A percentile compares a stretch with the other conserved stretches of the same genome.
Evolutionary conservation across 257 asterid genomes (phyloP).

Genomic region (Forsythia viridissima): DNA sequence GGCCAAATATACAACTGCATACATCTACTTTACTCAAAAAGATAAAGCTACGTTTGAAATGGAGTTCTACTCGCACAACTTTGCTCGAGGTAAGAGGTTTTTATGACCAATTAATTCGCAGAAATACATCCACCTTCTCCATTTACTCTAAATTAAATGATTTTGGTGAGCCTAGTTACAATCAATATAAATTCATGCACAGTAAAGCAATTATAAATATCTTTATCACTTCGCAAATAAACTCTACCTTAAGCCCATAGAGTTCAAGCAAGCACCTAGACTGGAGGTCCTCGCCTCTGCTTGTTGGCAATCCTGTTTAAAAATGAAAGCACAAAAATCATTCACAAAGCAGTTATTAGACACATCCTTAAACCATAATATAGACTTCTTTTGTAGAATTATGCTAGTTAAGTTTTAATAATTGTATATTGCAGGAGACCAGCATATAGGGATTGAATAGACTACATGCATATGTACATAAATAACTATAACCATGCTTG

Average conservation of each 20-base stretch:
- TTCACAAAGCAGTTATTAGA: conserved; percentile 2
- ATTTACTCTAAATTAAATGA: background rate
- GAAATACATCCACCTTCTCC: conserved; percentile 9
- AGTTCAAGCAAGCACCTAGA: conserved; percentile 96
- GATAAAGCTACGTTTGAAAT: background rate
- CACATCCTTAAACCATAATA: background rate
- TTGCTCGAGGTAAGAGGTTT: background rate
- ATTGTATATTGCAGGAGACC: background rate
- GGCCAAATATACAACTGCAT: background rate
- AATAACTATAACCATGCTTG: background rate
- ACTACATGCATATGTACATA: background rate
- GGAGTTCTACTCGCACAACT: conserved; percentile 9
- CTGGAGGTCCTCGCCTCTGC: conserved; percentile 97
- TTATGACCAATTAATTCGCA: background rate
- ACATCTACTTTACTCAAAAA: background rate
- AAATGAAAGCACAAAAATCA: conserved; percentile 20
- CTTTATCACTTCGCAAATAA: conserved; percentile 3
- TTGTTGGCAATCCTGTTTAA: conserved; percentile 79
- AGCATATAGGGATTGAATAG: background rate
- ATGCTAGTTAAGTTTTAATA: background rate
- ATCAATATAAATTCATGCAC: background rate
- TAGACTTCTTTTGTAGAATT: background rate
- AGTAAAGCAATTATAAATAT: background rate
- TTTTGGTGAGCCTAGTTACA: conserved; percentile 5
- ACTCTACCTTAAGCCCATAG: conserved; percentile 87